Evolutionary conservation across 1,284 basidiomycete species (phyloP).

Genomic region (Gomphus sp.): DNA sequence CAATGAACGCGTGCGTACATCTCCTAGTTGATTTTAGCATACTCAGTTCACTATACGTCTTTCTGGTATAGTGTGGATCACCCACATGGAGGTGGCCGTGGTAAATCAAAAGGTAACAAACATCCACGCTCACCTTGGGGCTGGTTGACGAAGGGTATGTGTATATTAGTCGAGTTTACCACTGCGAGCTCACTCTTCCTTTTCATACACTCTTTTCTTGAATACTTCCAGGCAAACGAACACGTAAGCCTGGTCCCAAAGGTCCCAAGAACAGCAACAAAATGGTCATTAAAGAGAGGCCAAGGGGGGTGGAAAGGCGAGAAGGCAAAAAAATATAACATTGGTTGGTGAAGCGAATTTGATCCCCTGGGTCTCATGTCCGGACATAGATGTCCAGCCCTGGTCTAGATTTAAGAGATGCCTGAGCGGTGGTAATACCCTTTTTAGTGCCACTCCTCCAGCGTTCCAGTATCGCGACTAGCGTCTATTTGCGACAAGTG

Average conservation of each 20-base stretch:
- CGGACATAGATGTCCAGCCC: neutral
- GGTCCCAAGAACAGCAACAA: slow-evolving; percentile 89
- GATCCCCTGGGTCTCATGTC: neutral
- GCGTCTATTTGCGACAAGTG: too few relatives aligned
- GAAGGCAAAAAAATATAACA: slow-evolving; percentile 12
- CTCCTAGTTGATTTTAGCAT: neutral
- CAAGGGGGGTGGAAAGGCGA: slow-evolving; percentile 72
- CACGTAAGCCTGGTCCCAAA: slow-evolving; percentile 82
- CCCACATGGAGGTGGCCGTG: slow-evolving; percentile 96
- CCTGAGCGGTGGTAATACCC: too few relatives aligned
- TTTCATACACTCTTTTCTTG: neutral
- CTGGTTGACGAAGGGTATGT: slow-evolving; percentile 75
- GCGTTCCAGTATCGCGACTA: too few relatives aligned
- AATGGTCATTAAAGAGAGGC: slow-evolving; percentile 85
- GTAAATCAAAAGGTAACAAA: slow-evolving; percentile 95
- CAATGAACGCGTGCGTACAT: slow-evolving; percentile 85
- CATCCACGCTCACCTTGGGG: slow-evolving; percentile 89
- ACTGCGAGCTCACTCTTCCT: neutral
- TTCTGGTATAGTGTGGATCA: slow-evolving; percentile 64
- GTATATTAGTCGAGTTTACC: neutral
- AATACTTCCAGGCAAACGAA: slow-evolving; percentile 45
- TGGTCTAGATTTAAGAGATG: neutral
- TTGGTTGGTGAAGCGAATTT: neutral
- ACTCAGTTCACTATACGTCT: neutral
- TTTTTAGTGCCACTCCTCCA: too few relatives aligned